Evolutionary conservation across 345 rosid genomes (phyloP).

Genomic region (Hypericum perforatum): DNA sequence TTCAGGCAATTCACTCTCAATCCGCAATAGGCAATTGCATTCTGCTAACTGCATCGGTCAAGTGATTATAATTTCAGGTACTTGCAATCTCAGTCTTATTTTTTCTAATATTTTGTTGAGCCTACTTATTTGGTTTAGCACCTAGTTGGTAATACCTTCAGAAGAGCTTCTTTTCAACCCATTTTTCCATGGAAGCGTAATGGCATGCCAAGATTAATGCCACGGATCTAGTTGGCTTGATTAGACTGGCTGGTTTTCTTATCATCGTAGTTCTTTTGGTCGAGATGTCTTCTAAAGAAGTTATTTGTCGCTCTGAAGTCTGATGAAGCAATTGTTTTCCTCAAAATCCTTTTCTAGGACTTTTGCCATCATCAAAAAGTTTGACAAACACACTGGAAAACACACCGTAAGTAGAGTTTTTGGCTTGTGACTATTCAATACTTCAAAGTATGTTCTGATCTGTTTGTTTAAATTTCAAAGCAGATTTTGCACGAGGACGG

Average conservation of each 20-base stretch:
- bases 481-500: slow-evolving; percentile 87
- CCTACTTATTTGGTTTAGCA: slow-evolving; percentile 1
- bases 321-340: neutral
- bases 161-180: no score
- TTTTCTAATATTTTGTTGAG: neutral
- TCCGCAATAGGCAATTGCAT: slow-evolving; percentile 13
- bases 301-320: neutral
- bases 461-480: slow-evolving; percentile 7
- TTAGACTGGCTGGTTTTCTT: neutral
- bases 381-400: slow-evolving; percentile 46
- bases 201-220: no score
- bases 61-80: slow-evolving; percentile 55
- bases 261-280: neutral
- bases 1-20: slow-evolving; percentile 43
- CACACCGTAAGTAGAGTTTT: slow-evolving; percentile 43
- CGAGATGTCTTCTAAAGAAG: neutral
- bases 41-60: slow-evolving; percentile 55
- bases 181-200: no score
- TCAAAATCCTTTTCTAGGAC: slow-evolving; percentile 28
- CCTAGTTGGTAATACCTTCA: no score
- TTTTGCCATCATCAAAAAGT: slow-evolving; percentile 58
- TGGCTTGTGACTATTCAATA: slow-evolving; percentile 3
- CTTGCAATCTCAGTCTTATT: neutral
- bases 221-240: no score
- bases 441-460: slow-evolving; percentile 3